Base-by-base conservation (phyloP, 2,329 filamentous ascomycete species). In the Didymella pinodella region DNA sequence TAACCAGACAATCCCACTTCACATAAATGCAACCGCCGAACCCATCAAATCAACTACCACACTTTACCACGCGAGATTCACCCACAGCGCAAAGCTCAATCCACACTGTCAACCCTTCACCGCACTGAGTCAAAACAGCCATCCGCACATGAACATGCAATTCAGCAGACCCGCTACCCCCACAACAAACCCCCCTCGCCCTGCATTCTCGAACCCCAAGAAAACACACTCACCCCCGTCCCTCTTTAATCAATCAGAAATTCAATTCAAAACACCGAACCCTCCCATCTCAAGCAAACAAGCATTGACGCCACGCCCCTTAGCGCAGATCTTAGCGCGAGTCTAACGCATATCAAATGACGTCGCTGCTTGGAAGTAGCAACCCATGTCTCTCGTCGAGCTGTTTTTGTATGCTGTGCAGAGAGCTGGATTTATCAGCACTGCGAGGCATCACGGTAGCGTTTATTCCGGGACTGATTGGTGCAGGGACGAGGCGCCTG, bases 241-340 rank as follows among this genome's bases (percentile, higher is more conserved):
- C 20, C 36, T 22, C 22, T 2, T 2, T 3, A 22, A 22, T 22
- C 22, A 22, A 22, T 22, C 22, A 22, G 22, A 22, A 22, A 22
- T 22, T 3, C 22, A 22, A 2, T 22, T 8, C 16, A 18, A 7
- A 20, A 16, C n/a, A 40, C 3, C 36, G n/a, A 2, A 12, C 31
- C 14, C 16, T n/a, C 36, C 36, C 36, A 7, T 40, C 36, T 40
- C n/a, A n/a, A 40, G 36, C 36, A 18, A 40, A 16, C 40, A 43
- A 48, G 53, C 53, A 31, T 46, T 56, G 53, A 56, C 46, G 53
- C 46, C 46, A 32, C 31, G 50, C 53, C 53, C 46, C 36, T 38
- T 48, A 44, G 52, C 52, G 45, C 36, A 10, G 32, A 16, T n/a
- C 44, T 10, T 32, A 46, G n/a, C 44, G 44, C 38, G 7, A 7